Evolutionary conservation across 805 yeast species (phyloP).

Genomic region (Vanderwaltozyma verrucispora): DNA sequence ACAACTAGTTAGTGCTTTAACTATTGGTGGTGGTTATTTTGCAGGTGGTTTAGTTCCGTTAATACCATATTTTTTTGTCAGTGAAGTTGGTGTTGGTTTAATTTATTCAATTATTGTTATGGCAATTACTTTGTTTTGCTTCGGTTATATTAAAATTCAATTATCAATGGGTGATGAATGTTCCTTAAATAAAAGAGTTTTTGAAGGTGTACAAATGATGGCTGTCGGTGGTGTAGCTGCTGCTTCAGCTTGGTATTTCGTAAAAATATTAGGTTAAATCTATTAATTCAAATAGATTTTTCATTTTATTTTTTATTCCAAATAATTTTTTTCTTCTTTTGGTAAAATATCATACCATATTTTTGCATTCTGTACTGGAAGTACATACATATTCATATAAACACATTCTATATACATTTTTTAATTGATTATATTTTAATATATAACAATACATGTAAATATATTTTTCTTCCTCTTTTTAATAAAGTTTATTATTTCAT

Average conservation of each 20-base stretch:
- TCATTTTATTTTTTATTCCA: too few relatives aligned
- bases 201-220: slow-evolving; percentile 85
- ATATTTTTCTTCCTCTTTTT: too few relatives aligned
- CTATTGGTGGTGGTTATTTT: slow-evolving; percentile 86
- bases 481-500: too few relatives aligned
- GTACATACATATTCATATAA: too few relatives aligned
- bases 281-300: too few relatives aligned
- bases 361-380: too few relatives aligned
- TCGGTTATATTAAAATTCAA: slow-evolving; percentile 80
- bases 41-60: slow-evolving; percentile 88
- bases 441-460: too few relatives aligned
- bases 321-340: too few relatives aligned
- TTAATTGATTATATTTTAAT: too few relatives aligned
- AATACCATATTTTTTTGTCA: slow-evolving; percentile 77
- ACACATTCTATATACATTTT: too few relatives aligned
- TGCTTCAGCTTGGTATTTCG: slow-evolving; percentile 89
- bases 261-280: slow-evolving; percentile 54
- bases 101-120: slow-evolving; percentile 66
- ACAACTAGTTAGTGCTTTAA: slow-evolving; percentile 75
- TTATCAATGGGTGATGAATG: slow-evolving; percentile 76
- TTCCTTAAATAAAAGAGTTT: slow-evolving; percentile 44
- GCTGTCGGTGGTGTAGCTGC: slow-evolving; percentile 96
- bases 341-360: too few relatives aligned
- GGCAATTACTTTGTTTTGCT: slow-evolving; percentile 73
- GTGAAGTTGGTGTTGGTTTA: slow-evolving; percentile 66